A percentile compares a stretch with the other conserved stretches of the same genome.
Evolutionary conservation across 2,329 filamentous ascomycete genomes (phyloP).

Genomic region (Calonectria pauciramosa): DNA sequence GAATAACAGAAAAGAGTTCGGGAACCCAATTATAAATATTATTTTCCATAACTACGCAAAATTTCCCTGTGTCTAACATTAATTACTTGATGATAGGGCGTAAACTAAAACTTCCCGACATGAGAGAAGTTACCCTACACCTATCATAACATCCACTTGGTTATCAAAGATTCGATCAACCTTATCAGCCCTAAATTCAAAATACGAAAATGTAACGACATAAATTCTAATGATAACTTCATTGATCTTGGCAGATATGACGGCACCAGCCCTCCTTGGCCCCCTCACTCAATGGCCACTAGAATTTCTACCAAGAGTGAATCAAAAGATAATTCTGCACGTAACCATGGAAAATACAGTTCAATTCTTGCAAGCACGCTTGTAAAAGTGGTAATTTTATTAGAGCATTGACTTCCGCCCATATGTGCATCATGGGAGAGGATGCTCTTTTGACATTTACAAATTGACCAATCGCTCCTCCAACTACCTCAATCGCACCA

Average conservation of each 20-base stretch:
- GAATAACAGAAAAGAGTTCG: no score
- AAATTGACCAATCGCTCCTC: not conserved
- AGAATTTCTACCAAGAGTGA: not conserved
- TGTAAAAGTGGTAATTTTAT: not conserved
- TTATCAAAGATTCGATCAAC: not conserved
- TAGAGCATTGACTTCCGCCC: not conserved
- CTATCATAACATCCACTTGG: not conserved
- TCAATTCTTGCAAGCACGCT: not conserved
- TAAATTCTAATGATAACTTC: not conserved
- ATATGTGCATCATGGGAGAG: not conserved
- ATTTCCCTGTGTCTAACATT: no score
- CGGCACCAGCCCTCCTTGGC: not conserved
- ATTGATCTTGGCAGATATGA: not conserved
- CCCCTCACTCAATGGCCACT: not conserved
- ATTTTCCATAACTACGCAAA: no score
- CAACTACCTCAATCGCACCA: not conserved
- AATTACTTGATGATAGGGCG: no score
- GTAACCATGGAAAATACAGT: no score
- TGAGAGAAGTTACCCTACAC: not conserved
- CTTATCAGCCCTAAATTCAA: not conserved
- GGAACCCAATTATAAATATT: no score
- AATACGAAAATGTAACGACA: no score
- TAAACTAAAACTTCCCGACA: no score
- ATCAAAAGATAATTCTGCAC: no score
- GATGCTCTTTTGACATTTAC: not conserved